These are phyloP conservation scores for Colletotrichum sp. DNA, from an alignment of 2,329 filamentous ascomycete species.

Conservation along the genomic window DNA sequence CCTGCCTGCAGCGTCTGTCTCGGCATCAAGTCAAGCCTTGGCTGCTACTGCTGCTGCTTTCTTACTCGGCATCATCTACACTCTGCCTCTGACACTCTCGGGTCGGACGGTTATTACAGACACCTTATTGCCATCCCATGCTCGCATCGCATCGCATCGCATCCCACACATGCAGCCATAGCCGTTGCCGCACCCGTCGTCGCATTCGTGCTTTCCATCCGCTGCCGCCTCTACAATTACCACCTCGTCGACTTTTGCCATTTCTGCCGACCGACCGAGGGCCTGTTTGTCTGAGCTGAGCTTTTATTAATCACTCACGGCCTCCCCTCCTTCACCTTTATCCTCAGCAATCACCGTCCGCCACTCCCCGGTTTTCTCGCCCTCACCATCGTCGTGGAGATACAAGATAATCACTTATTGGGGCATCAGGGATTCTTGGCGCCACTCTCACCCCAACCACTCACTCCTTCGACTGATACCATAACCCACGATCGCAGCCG, in stretches of 20 bases:
- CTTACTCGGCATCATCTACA: background rate
- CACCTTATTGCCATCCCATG: background rate
- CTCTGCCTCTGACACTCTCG: background rate
- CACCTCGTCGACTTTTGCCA: background rate
- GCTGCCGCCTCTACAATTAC: background rate
- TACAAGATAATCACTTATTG: background rate
- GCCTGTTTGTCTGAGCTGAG: background rate
- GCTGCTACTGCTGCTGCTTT: background rate
- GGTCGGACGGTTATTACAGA: background rate
- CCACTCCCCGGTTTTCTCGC: background rate
- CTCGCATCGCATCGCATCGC: background rate
- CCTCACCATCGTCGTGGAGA: background rate
- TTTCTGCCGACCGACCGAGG: background rate
- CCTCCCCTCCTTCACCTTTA: background rate
- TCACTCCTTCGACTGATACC: background rate
- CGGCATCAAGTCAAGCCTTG: background rate
- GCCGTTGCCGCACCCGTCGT: background rate
- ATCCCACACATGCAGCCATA: background rate
- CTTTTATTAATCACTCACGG: background rate
- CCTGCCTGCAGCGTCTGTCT: background rate
- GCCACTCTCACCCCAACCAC: background rate
- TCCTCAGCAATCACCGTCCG: background rate
- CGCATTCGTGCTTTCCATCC: background rate
- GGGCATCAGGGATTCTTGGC: background rate
- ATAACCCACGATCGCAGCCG: background rate